phyloP scores from a whole-genome alignment of 371 early-diverging fungal genomes.

The Mortierella sp. region DNA sequence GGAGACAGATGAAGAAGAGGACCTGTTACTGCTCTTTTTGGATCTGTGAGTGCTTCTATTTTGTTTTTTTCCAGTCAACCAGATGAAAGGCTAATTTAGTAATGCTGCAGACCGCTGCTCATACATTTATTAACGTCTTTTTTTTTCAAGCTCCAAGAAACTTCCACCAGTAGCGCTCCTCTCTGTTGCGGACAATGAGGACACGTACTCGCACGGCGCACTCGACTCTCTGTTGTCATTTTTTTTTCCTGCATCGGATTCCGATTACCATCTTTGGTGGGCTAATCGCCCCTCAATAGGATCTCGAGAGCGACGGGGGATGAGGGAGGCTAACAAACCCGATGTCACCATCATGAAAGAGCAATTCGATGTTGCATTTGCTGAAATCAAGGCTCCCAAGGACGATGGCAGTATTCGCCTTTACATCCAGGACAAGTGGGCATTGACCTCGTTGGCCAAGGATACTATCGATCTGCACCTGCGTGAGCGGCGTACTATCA shows the following conservation, averaged over 20 bases:
- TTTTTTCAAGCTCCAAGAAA: conserved; percentile 1
- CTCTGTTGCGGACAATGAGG: conserved; percentile 12
- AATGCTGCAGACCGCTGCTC: neutral
- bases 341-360: conserved; percentile 22
- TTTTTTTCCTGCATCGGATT: conserved; percentile 3
- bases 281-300: conserved; percentile 13
- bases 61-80: neutral
- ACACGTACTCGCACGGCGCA: conserved; percentile 5
- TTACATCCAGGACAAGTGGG: conserved; percentile 29
- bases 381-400: conserved; percentile 28
- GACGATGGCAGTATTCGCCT: neutral
- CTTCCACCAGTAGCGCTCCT: neutral
- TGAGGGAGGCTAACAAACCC: conserved; percentile 20
- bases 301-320: conserved; percentile 14
- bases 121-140: neutral
- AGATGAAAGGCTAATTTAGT: neutral
- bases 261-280: conserved; percentile 3
- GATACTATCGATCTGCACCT: conserved; percentile 29
- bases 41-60: conserved; percentile 12
- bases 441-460: conserved; percentile 26
- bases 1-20: conserved; percentile 18
- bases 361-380: conserved; percentile 15
- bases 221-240: conserved; percentile 8
- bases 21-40: conserved; percentile 11
- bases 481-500: conserved; percentile 20